Percentiles rank a stretch among this genome's conserved stretches.
Conservation (phyloP, 2,329 filamentous ascomycete genomes). For the Hypoxylon sp. region DNA sequence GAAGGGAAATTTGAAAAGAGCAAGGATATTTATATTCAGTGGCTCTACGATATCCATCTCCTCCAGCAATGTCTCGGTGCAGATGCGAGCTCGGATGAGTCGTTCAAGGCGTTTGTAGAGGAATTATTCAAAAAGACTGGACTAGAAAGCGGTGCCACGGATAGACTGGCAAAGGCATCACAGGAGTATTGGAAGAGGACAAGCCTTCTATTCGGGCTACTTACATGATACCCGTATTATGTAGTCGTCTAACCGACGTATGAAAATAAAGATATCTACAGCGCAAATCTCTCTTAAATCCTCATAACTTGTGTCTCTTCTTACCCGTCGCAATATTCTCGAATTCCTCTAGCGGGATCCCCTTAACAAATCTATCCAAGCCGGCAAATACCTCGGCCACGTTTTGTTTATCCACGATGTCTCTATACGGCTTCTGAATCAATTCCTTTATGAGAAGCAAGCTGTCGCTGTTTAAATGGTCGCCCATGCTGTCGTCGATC, state of each 20-base stretch:
- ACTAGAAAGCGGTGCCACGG: constrained; percentile 64
- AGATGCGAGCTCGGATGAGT: constrained; percentile 45
- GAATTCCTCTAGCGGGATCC: constrained; percentile 91
- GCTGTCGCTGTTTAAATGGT: constrained; percentile 84
- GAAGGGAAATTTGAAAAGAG: constrained; percentile 48
- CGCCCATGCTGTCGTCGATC: constrained; percentile 84
- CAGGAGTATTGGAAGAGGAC: constrained; percentile 88
- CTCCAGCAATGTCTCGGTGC: constrained; percentile 63
- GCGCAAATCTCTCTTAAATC: constrained; percentile 5
- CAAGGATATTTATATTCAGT: constrained; percentile 69
- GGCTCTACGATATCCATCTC: constrained; percentile 72
- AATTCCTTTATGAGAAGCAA: constrained; percentile 87
- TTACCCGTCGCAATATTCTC: constrained; percentile 84
- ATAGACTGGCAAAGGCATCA: constrained; percentile 73
- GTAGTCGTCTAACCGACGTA: constrained; percentile 23
- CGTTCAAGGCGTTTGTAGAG: constrained; percentile 63
- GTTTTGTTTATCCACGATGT: constrained; percentile 81
- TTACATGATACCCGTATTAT: constrained; percentile 62
- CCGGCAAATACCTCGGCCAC: constrained; percentile 89
- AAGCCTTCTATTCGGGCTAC: constrained; percentile 83
- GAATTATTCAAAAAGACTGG: constrained; percentile 62
- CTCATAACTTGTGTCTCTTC: constrained; percentile 89
- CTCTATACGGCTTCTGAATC: constrained; percentile 80
- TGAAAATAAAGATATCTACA: constrained; percentile 17
- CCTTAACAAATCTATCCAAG: constrained; percentile 82